These are phyloP conservation scores for Melaleuca quinquenervia DNA, from an alignment of 345 rosid genomes.

Conservation along the genomic window DNA sequence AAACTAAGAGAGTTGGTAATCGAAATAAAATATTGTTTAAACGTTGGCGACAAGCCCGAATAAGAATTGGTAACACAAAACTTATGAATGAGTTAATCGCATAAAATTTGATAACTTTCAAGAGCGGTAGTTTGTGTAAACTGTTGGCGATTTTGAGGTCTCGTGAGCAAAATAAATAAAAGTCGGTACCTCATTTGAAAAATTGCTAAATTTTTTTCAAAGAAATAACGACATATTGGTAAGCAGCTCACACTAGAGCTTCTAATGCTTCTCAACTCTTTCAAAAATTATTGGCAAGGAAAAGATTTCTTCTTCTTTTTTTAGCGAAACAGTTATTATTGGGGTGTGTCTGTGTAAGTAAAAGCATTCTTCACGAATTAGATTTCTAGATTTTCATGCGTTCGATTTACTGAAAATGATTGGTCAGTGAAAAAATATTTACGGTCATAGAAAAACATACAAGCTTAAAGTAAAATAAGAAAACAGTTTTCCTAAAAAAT, in stretches of 20 bases:
- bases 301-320: not conserved
- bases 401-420: not conserved
- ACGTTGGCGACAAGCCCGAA: not conserved
- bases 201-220: not conserved
- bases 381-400: rapidly evolving
- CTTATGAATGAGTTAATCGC: not conserved
- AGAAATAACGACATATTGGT: not conserved
- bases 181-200: not conserved
- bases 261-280: not conserved
- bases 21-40: not conserved
- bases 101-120: not conserved
- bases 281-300: not conserved
- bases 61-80: not conserved
- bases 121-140: not conserved
- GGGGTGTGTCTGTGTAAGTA: not conserved
- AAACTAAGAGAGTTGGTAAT: not conserved
- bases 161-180: not conserved
- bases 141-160: not conserved
- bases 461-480: not conserved
- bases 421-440: rapidly evolving
- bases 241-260: not conserved
- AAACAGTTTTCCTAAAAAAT: not conserved
- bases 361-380: not conserved
- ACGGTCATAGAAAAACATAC: rapidly evolving
- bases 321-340: not conserved